Base-by-base conservation (phyloP, 139 green algal genomes). In the Chlorella ohadii region DNA sequence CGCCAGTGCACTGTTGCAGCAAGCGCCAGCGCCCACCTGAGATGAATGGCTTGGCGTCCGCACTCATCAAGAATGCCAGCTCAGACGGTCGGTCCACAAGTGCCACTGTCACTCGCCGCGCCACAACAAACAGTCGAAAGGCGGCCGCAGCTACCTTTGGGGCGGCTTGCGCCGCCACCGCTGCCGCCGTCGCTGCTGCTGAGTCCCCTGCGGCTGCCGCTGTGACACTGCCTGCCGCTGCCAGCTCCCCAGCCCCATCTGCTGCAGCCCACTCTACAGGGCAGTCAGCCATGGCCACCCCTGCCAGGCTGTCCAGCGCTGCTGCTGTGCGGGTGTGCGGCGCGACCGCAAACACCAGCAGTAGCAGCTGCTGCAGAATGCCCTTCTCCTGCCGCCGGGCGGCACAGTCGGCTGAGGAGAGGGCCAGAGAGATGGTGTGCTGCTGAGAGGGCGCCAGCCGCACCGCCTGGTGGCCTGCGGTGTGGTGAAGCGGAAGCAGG, bases 11-110 rank as follows among this genome's bases (percentile, higher is more conserved):
- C n/a, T n/a, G n/a, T 51, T 51, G 44, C 44, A 51, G 44, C 7
- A 51, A 6, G 44, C 51, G 11, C 51, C 4, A 36, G 22, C 0
- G 13, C 77, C 15, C 61, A 63, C 77, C 80, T 63, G 84, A 12
- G 22, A 89, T 70, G 65, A 86, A 91, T 33, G 80, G 80, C 66
- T 71, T 66, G 27, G 84, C 87, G 7, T 91, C 87, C 7, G 27
- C 23, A 41, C 65, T 39, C 27, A 87, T 63, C 64, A 87, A n/a
- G 16, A 36, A 28, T 5, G 76, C 25, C 59, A 87, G n/a, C 17
- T 82, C 59, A 19, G 23, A 56, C 3, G 77, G 57, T 1, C 67
- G 63, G 33, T 78, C 34, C 22, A 84, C 41, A 41, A 89, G 59
- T 0, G 73, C 85, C 16, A 87, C 84, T 1, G 79, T 78, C 34